Evolutionary conservation across 805 yeast species (phyloP).

Genomic region (Wickerhamomyces queroliae): DNA sequence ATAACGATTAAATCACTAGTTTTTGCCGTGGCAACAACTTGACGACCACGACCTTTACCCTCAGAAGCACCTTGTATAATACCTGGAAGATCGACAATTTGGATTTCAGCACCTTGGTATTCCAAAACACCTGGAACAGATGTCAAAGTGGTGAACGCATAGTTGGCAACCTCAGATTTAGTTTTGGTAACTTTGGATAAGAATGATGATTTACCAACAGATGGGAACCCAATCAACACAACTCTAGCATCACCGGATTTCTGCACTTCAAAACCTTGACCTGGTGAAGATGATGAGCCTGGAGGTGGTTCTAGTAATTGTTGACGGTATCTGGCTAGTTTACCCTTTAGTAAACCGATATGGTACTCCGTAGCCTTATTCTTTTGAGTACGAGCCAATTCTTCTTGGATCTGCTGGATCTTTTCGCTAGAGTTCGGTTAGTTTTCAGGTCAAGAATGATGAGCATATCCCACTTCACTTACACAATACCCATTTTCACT

Average conservation of each 20-base stretch:
- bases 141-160: slow-evolving; percentile 93
- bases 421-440: slow-evolving; percentile 41
- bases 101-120: slow-evolving; percentile 95
- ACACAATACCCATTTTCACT: slow-evolving; percentile 1
- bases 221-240: slow-evolving; percentile 93
- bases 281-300: slow-evolving; percentile 55
- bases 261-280: slow-evolving; percentile 88
- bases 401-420: slow-evolving; percentile 86
- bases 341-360: slow-evolving; percentile 89
- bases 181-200: slow-evolving; percentile 88
- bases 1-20: slow-evolving; percentile 89
- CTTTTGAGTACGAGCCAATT: slow-evolving; percentile 91
- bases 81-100: slow-evolving; percentile 96
- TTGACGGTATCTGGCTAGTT: slow-evolving; percentile 86
- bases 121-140: slow-evolving; percentile 95
- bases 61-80: slow-evolving; percentile 94
- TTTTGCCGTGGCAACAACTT: slow-evolving; percentile 93
- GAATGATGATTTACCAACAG: slow-evolving; percentile 94
- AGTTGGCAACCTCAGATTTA: slow-evolving; percentile 89
- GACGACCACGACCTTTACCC: slow-evolving; percentile 97
- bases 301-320: slow-evolving; percentile 89
- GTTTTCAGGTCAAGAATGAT: no score
- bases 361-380: slow-evolving; percentile 98
- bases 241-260: slow-evolving; percentile 97
- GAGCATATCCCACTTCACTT: neutral